Percentiles rank a stretch among this genome's conserved stretches.
Conservation (phyloP, 257 asterid species). For the Eucommia ulmoides region DNA sequence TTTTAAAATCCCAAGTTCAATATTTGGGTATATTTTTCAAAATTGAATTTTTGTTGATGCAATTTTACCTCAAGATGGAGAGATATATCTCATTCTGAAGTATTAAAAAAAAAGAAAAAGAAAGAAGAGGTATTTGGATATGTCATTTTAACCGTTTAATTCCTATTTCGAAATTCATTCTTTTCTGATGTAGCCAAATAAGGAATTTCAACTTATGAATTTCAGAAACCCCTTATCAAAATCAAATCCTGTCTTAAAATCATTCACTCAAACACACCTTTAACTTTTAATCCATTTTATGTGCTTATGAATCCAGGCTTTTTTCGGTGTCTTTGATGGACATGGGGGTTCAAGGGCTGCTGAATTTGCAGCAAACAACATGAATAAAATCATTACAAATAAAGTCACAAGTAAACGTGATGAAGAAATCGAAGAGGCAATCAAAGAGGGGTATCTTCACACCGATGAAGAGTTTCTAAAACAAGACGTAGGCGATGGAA, state of each 20-base stretch:
- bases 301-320: constrained; percentile 37
- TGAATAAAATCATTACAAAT: constrained; percentile 33
- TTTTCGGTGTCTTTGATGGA: constrained; percentile 74
- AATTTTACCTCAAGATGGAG: too few species aligned
- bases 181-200: not conserved
- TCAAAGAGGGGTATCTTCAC: constrained; percentile 35
- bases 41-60: too few species aligned
- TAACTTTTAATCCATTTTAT: not conserved
- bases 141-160: too few species aligned
- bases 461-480: constrained; percentile 58
- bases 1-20: too few species aligned
- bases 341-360: constrained; percentile 33
- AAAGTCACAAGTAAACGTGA: constrained; percentile 26
- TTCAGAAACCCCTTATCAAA: too few species aligned
- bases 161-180: too few species aligned
- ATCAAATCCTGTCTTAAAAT: too few species aligned
- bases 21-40: too few species aligned
- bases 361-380: constrained; percentile 37
- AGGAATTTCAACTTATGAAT: not conserved
- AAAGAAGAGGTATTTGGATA: too few species aligned
- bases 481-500: constrained; percentile 45
- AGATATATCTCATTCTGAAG: too few species aligned
- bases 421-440: constrained; percentile 14
- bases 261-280: not conserved
- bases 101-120: too few species aligned